Evolutionary conservation across 2,329 filamentous ascomycete genomes (phyloP), one percentile per base, ranked within the genome.

Genomic region (Lachnellula arida): DNA sequence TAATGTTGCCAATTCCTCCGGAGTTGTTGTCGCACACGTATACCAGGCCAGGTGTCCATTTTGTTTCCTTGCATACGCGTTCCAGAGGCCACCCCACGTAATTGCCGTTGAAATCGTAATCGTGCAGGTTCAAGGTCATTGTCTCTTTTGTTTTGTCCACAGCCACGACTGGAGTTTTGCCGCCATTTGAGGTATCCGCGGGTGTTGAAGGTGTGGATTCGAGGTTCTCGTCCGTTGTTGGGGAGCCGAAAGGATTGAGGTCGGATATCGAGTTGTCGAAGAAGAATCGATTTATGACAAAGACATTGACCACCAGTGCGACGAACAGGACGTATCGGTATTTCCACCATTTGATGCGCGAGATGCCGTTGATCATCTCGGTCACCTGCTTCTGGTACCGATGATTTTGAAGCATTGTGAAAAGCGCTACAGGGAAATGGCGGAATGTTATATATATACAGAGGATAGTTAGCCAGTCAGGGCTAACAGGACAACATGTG

Each of bases 21-120:
- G 75, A 75, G 62, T 79, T 79, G 65, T 78, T 78, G 64, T 77
- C 76, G 68, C 77, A 80, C 19, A 76, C 66, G 54, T 74, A 79
- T 11, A 77, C 68, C 25, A 79, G 60, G 1, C 75, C 75, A 0
- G 74, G 70, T 0, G 70, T 69, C 71, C 72, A 76, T 1, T 55
- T 63, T 1, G 74, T 69, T 59, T 78, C 76, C 22, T 71, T 67
- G 67, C 77, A 78, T 5, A 75, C 69, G 6, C 76, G 66, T 39
- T 70, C 68, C 48, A 78, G 62, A 6, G 77, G 76, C 76, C 77
- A 67, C 11, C 64, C 64, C 12, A 67, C 59, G 42, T 66, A 67
- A 25, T 64, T 76, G 39, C 72, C 66, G 63, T 78, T 65, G 63
- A 78, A 78, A 53, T 65, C 59, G 44, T 63, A 67, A 46, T 67